Percentiles rank a stretch among this genome's conserved stretches.
Conservation (phyloP, 805 yeast genomes). For the Pichia nanzhaoensis region DNA sequence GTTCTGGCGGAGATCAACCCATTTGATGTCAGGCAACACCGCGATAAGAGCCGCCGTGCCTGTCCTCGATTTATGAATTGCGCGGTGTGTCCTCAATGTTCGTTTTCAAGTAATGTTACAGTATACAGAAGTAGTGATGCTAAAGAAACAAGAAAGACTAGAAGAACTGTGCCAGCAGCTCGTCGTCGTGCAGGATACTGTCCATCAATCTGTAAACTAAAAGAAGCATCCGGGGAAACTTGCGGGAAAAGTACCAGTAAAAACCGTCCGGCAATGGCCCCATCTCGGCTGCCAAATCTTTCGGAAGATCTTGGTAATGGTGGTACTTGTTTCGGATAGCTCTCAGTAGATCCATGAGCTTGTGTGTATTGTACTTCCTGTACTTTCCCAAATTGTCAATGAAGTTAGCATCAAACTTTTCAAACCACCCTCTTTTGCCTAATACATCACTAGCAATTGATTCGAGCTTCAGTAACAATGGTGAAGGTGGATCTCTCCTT, state of each 20-base stretch:
- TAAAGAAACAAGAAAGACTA: not conserved
- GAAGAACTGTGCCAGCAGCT: constrained; percentile 26
- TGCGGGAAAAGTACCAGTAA: constrained; percentile 61
- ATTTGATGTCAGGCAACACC: not conserved
- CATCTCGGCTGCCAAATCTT: constrained; percentile 53
- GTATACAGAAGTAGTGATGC: too few relatives aligned
- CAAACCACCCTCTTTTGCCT: constrained; percentile 66
- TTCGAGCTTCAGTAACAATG: constrained; percentile 51
- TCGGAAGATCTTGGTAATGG: constrained; percentile 87
- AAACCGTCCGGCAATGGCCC: constrained; percentile 83
- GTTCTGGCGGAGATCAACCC: too few relatives aligned
- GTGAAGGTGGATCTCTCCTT: constrained; percentile 67
- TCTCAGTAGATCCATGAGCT: constrained; percentile 77
- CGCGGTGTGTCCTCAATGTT: too few relatives aligned
- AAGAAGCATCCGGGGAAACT: constrained; percentile 77
- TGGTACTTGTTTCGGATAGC: constrained; percentile 92
- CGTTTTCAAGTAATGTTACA: not conserved
- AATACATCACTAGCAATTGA: constrained; percentile 63
- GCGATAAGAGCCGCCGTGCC: not conserved
- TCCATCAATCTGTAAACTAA: constrained; percentile 60
- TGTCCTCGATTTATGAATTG: not conserved
- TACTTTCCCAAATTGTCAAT: constrained; percentile 84
- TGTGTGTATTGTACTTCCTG: constrained; percentile 75
- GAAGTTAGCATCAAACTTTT: constrained; percentile 61
- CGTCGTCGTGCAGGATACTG: constrained; percentile 56